Evolutionary conservation across 257 asterid genomes (phyloP).

Genomic region (Craterostigma plantagineum): DNA sequence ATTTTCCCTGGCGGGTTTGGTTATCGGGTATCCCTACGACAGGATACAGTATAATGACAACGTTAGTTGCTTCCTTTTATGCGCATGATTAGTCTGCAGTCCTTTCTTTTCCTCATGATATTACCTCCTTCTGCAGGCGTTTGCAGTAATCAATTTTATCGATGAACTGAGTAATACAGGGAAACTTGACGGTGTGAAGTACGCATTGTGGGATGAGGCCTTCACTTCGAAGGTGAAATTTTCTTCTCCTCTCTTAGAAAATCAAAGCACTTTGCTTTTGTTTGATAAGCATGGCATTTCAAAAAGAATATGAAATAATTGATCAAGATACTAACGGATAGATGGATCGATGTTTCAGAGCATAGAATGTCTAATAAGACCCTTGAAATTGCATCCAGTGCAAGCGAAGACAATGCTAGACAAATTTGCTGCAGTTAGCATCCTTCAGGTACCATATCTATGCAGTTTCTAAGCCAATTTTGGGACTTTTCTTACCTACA

Average conservation of each 20-base stretch:
- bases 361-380: conserved; percentile 39
- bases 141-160: conserved; percentile 43
- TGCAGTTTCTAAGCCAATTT: too few relatives aligned
- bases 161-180: conserved; percentile 57
- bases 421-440: conserved; percentile 92
- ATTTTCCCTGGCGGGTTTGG: conserved; percentile 38
- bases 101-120: not conserved
- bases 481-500: too few relatives aligned
- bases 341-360: conserved; percentile 20
- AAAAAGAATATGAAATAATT: too few relatives aligned
- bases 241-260: not conserved
- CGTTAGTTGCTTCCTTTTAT: not conserved
- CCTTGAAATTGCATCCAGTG: conserved; percentile 43
- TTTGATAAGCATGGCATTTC: not conserved
- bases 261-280: too few relatives aligned
- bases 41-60: conserved; percentile 17
- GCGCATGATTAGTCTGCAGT: not conserved
- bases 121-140: conserved; percentile 26
- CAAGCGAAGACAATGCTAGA: conserved; percentile 39
- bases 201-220: conserved; percentile 72
- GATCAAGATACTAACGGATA: conserved; percentile 4
- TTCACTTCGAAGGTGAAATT: conserved; percentile 63
- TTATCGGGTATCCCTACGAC: conserved; percentile 51
- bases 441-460: conserved; percentile 52
- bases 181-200: conserved; percentile 48